A percentile compares a stretch with the other conserved stretches of the same genome.
Evolutionary conservation across 164 flowering plant genomes (phyloP).

Genomic region (Echeveria elegans): DNA sequence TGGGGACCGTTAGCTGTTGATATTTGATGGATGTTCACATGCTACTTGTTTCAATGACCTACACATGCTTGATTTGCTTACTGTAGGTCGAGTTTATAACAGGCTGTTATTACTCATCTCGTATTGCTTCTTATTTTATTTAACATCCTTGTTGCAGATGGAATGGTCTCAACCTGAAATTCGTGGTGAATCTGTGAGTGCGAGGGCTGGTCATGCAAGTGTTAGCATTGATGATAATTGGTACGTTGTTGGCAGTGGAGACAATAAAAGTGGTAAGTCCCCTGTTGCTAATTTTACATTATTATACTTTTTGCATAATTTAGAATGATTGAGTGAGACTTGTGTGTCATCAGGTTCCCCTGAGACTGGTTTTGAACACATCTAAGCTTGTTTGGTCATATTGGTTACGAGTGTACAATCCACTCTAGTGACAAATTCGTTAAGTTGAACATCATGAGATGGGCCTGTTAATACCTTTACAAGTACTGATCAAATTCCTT

Average conservation of each 20-base stretch:
- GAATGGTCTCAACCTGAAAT: conserved; percentile 93
- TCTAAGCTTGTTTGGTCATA: conserved; percentile 72
- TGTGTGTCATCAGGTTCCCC: conserved; percentile 42
- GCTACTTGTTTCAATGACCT: conserved; percentile 77
- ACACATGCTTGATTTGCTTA: conserved; percentile 76
- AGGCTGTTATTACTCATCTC: not conserved
- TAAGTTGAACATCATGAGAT: not conserved
- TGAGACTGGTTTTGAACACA: conserved; percentile 73
- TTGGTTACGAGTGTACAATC: conserved; percentile 41
- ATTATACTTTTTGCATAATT: not conserved
- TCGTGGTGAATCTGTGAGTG: conserved; percentile 60
- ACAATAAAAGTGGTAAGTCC: conserved; percentile 68
- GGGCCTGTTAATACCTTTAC: not conserved
- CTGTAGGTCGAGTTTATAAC: conserved; percentile 38
- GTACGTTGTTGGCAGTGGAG: conserved; percentile 96
- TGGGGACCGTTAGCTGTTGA: conserved; percentile 66
- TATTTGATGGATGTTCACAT: conserved; percentile 96
- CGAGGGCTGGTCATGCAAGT: conserved; percentile 95
- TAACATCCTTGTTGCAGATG: conserved; percentile 41
- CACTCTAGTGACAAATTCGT: not conserved
- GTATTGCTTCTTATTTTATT: not conserved
- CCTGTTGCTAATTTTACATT: not conserved
- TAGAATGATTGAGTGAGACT: not conserved
- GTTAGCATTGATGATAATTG: conserved; percentile 53
- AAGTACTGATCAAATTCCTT: not conserved